phyloP scores from a whole-genome alignment of 2,329 filamentous ascomycete genomes.

The Dothistroma septosporum region DNA sequence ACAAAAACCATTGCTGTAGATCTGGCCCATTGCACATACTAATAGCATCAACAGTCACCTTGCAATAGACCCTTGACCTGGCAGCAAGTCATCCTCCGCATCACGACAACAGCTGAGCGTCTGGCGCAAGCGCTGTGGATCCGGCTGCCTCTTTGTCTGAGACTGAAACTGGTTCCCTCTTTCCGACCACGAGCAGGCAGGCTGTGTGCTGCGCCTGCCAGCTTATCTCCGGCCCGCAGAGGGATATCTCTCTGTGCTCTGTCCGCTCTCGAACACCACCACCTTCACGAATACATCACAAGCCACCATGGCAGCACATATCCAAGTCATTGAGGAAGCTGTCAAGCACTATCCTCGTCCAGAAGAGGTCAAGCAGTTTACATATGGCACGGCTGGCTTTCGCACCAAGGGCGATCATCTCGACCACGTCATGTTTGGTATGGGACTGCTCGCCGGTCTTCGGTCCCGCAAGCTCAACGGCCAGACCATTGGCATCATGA shows the following conservation, averaged over 20 bases:
- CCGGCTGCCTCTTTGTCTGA: not conserved
- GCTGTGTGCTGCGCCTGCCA: constrained; percentile 1
- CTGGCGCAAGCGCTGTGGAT: not conserved
- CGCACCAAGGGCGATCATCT: constrained; percentile 74
- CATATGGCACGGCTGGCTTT: constrained; percentile 62
- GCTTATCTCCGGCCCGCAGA: not conserved
- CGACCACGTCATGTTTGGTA: constrained; percentile 86
- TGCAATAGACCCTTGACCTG: not conserved
- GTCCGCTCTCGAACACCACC: not conserved
- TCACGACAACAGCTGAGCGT: not conserved
- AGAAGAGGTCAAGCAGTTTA: constrained; percentile 39
- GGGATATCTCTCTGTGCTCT: not conserved
- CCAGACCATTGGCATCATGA: constrained; percentile 93
- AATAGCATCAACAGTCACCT: not conserved
- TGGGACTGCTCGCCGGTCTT: constrained; percentile 81
- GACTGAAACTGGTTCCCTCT: not conserved
- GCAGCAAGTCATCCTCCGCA: not conserved
- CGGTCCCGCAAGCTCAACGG: constrained; percentile 85
- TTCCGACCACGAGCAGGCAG: not conserved
- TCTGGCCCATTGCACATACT: not conserved
- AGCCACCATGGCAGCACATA: constrained; percentile 7
- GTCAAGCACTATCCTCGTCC: constrained; percentile 34
- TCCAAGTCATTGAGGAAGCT: constrained; percentile 29
- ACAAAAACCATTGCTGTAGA: not conserved
- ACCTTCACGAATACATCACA: not conserved